Evolutionary conservation across 225 moss, liverwort and hornwort species (phyloP).

Genomic region (Rhytidiadelphus loreus): DNA sequence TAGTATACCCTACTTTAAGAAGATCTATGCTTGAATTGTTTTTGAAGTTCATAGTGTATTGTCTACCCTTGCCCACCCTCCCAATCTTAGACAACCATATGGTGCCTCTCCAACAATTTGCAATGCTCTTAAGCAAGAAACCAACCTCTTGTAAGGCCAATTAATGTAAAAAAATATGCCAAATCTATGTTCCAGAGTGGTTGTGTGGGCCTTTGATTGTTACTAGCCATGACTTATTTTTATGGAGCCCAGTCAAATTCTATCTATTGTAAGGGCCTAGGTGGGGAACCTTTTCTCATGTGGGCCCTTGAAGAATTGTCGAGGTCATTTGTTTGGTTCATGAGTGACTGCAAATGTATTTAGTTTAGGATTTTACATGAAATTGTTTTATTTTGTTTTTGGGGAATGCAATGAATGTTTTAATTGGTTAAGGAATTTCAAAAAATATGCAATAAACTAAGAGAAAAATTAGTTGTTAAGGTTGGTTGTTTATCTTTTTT

Average conservation of each 20-base stretch:
- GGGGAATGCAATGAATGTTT: background rate
- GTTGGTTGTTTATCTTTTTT: background rate
- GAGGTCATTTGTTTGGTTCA: background rate
- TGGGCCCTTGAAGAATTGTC: accelerated
- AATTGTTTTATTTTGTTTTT: background rate
- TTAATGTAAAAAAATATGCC: too few relatives aligned
- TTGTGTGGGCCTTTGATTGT: accelerated
- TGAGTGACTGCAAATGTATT: background rate
- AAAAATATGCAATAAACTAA: background rate
- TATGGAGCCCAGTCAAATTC: background rate
- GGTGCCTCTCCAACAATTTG: accelerated
- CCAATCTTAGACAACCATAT: too few relatives aligned
- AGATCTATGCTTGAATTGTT: accelerated
- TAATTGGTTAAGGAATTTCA: background rate
- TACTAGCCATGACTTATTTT: too few relatives aligned
- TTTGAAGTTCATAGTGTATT: too few relatives aligned
- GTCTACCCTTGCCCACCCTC: too few relatives aligned
- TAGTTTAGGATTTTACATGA: background rate
- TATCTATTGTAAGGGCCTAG: accelerated
- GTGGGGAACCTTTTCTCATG: background rate
- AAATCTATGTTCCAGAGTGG: accelerated
- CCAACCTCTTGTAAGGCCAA: too few relatives aligned
- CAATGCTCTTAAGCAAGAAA: too few relatives aligned
- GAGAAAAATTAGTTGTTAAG: background rate
- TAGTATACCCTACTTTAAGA: too few relatives aligned